Evolutionary conservation across 768 basidiomycete species (phyloP), one percentile per base, ranked within the genome.

Genomic region (Neoboletus magnificus): DNA sequence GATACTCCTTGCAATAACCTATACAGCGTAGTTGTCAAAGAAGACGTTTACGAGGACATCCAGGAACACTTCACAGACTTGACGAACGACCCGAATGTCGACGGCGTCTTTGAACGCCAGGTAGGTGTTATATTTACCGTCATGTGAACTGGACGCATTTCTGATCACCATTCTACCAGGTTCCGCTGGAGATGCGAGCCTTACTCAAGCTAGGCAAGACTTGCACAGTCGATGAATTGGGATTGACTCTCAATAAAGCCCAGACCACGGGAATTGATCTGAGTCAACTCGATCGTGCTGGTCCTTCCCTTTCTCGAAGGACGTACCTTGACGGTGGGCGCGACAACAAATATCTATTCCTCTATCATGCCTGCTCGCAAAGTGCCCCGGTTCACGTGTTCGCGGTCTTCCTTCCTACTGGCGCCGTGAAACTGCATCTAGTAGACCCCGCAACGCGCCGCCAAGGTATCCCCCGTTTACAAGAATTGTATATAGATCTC

Each of bases 91-190:
- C 91, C 95, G 0, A 93, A 91, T 65, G 92, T 98, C 10, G 93
- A 98, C 62, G 93, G 93, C 1, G 89, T 97, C 4, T 99, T 87
- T 64, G 97, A 99, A 73, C 79, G 87, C 20, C 94, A 98, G 81
- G 92, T 93, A 60, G 41, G 77, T 61, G 3, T 47, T 47, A 18
- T 25, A 2, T 29, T 50, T 15, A 16, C 11, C 32, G 9, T 20
- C 42, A 7, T 32, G 33, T 15, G 23, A 42, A 47, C 27, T 1
- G 1, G 22, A 22, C 18, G 7, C 27, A 18, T 53, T 25, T 37
- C 29, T 53, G 25, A 53, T 43, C 30, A 51, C 33, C 35, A 13
- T 15, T 54, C 9, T 25, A 40, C 23, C 55, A 94, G 93, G 79
- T 98, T 16, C 92, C 97, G 9, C 80, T 96, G 18, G 74, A 86